These are phyloP conservation scores for Phaeoacremonium minimum DNA, from an alignment of 2,329 filamentous ascomycete species.

Conservation along the genomic window DNA sequence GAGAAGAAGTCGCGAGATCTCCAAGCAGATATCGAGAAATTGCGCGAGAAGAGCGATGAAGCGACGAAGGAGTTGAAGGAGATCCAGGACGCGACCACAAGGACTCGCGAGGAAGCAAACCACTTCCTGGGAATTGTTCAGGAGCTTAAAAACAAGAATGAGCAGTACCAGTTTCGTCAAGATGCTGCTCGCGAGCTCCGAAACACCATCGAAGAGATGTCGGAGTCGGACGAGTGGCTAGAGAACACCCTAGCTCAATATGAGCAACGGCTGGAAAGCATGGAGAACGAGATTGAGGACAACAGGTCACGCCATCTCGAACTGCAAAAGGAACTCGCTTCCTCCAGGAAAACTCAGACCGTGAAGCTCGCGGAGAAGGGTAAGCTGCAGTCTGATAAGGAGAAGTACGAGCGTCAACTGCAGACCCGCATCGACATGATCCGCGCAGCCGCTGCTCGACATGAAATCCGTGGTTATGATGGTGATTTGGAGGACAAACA, in stretches of 20 bases:
- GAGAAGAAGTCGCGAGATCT: conserved; percentile 63
- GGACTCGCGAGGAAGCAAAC: conserved; percentile 69
- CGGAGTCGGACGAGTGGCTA: conserved; percentile 74
- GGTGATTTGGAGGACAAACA: conserved; percentile 69
- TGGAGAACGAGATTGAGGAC: conserved; percentile 57
- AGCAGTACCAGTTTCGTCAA: conserved; percentile 67
- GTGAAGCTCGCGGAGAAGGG: conserved; percentile 63
- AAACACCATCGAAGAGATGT: conserved; percentile 69
- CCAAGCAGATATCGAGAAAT: conserved; percentile 59
- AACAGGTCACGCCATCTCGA: conserved; percentile 62
- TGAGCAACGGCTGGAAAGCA: conserved; percentile 65
- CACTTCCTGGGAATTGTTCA: conserved; percentile 72
- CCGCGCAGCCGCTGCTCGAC: conserved; percentile 69
- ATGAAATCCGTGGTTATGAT: conserved; percentile 83
- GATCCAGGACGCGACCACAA: conserved; percentile 37
- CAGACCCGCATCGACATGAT: conserved; percentile 68
- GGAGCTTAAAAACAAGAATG: conserved; percentile 70
- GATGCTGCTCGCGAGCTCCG: conserved; percentile 67
- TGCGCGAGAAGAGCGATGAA: conserved; percentile 53
- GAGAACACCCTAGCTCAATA: conserved; percentile 71
- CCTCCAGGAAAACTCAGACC: conserved; percentile 41
- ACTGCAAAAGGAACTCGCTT: conserved; percentile 47
- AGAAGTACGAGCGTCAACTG: conserved; percentile 79
- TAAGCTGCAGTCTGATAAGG: conserved; percentile 79
- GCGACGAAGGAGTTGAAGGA: conserved; percentile 59